Base-by-base conservation (phyloP, 1,139 yeast species). In the Groenewaldozyma sp. region DNA sequence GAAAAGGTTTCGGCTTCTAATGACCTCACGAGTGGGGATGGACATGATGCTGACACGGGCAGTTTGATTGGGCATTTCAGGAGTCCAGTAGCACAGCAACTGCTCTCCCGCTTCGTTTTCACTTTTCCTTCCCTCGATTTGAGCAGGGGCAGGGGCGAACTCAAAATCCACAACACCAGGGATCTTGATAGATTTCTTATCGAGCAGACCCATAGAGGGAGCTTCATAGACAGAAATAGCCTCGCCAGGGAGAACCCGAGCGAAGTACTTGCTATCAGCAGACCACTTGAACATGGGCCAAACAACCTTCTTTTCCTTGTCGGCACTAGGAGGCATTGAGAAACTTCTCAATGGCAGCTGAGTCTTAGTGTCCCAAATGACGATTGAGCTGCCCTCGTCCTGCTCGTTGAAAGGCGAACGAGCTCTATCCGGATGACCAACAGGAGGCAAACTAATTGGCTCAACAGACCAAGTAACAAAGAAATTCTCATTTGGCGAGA, bases 261-360 rank as follows among this genome's bases (percentile, higher is more conserved):
- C 97, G 68, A 95, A 84, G 70, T 80, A 93, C 64, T 78, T 80
- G 64, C 86, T 95, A 65, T 93, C 94, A 54, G 71, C 73, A 35
- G 97, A 86, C 97, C 98, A 93, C 65, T 87, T 88, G 60, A 93
- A 82, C 59, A 91, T 76, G 37, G 99, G 99, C 99, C 99, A 91
- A 50, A 82, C 79, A 78, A 86, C 77, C 58, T 79, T 81, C 55
- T 74, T 76, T 39, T 74, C 73, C 38, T 39, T 39, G 56, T 76
- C 82, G 55, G 79, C 53, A 26, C 39, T 42, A 19, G 93, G 88
- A 45, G 94, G 86, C 55, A 86, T 71, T 31, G 95, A 93, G 73
- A 93, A 91, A 17, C 96, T 83, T 63, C 95, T 78, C 47, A 79
- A 76, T 37, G 93, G 86, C 49, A 83, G 72, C 48, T 93, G 91